phyloP scores from a whole-genome alignment of 2,329 filamentous ascomycete genomes.

The Geoglossum cookeanum region DNA sequence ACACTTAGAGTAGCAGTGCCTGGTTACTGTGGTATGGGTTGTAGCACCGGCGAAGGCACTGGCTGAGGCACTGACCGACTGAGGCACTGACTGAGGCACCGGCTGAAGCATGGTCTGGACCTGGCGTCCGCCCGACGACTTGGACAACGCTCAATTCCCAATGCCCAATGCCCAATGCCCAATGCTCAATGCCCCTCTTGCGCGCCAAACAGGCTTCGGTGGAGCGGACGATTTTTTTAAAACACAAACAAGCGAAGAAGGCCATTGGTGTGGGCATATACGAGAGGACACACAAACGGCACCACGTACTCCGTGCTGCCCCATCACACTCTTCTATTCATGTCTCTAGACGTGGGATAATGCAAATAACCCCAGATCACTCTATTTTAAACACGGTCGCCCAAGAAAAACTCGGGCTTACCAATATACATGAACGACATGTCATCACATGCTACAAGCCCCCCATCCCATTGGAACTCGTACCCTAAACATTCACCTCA shows the following conservation, averaged over 20 bases:
- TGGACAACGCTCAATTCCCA: too few relatives aligned
- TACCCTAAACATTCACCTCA: slow-evolving; percentile 36
- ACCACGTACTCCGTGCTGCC: neutral
- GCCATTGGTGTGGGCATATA: too few relatives aligned
- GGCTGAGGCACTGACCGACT: too few relatives aligned
- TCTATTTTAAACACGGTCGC: neutral
- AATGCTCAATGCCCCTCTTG: too few relatives aligned
- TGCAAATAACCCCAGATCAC: neutral
- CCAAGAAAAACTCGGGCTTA: neutral
- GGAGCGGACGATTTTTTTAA: too few relatives aligned
- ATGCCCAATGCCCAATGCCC: too few relatives aligned
- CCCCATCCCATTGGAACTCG: neutral
- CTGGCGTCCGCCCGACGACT: too few relatives aligned
- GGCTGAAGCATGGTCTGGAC: too few relatives aligned
- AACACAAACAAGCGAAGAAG: too few relatives aligned
- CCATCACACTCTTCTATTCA: neutral
- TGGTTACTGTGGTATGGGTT: neutral
- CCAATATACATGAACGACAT: neutral
- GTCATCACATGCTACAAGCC: neutral
- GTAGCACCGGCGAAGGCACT: neutral
- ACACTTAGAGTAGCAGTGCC: neutral
- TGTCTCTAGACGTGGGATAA: neutral
- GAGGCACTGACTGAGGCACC: too few relatives aligned
- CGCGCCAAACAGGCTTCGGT: too few relatives aligned
- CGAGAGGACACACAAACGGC: neutral